These are phyloP conservation scores for Ascosphaera aggregata DNA, from an alignment of 2,329 filamentous ascomycete species.

Conservation along the genomic window DNA sequence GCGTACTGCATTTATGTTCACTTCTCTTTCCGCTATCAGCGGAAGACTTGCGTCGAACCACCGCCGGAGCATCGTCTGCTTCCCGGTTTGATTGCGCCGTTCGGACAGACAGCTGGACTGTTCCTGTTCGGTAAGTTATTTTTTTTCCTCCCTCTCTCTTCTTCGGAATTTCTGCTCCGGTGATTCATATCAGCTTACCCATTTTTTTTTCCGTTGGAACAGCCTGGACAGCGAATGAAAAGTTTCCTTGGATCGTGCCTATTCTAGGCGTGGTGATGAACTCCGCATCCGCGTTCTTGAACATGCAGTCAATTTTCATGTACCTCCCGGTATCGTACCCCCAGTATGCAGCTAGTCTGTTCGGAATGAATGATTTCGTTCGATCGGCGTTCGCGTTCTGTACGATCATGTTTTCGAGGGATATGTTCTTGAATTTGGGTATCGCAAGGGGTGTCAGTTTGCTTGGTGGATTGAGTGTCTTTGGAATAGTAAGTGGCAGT, in stretches of 20 bases:
- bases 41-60: conserved; percentile 27
- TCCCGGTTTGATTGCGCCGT: conserved; percentile 29
- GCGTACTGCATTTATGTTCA: conserved; percentile 29
- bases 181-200: background rate
- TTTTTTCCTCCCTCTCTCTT: background rate
- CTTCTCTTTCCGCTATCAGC: conserved; percentile 24
- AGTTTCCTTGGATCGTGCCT: conserved; percentile 15
- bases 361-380: conserved; percentile 16
- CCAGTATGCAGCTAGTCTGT: conserved; percentile 13
- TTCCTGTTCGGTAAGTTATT: conserved; percentile 24
- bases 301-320: conserved; percentile 21
- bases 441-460: conserved; percentile 11
- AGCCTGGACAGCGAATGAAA: conserved; percentile 9
- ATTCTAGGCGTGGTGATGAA: conserved; percentile 21
- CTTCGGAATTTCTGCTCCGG: background rate
- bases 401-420: conserved; percentile 12
- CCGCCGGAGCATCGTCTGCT: conserved; percentile 29
- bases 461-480: conserved; percentile 13
- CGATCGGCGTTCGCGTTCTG: conserved; percentile 13
- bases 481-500: conserved; percentile 3
- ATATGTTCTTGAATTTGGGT: conserved; percentile 10
- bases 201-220: background rate
- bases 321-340: conserved; percentile 16
- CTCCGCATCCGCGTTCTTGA: conserved; percentile 14
- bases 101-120: conserved; percentile 33